These are phyloP conservation scores for Huiozyma sinensis DNA, from an alignment of 805 yeast genomes.

Conservation along the genomic window DNA sequence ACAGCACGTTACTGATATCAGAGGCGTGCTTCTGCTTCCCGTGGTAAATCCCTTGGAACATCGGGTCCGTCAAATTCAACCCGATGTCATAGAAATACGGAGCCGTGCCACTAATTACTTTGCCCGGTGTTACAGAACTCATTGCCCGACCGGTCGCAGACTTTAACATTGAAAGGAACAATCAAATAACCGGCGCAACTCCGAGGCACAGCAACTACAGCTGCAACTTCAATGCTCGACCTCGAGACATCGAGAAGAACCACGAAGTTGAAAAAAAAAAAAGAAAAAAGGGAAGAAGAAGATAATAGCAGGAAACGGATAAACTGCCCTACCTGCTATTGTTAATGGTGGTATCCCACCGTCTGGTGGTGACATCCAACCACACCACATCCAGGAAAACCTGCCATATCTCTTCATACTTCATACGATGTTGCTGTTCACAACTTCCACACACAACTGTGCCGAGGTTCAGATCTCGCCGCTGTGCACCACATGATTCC, in stretches of 20 bases:
- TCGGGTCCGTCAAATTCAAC: constrained; percentile 78
- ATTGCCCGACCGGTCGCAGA: constrained; percentile 1
- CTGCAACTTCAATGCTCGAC: not conserved
- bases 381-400: too few relatives aligned
- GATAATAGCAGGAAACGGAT: not conserved
- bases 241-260: too few relatives aligned
- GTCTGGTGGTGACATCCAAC: too few relatives aligned
- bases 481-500: too few relatives aligned
- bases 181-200: not conserved
- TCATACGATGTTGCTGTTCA: too few relatives aligned
- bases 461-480: too few relatives aligned
- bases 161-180: too few relatives aligned
- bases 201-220: not conserved
- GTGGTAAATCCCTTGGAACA: constrained; percentile 76
- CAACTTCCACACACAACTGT: too few relatives aligned
- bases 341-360: too few relatives aligned
- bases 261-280: not conserved
- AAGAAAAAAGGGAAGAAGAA: not conserved
- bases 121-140: not conserved
- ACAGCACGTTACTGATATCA: constrained; percentile 55
- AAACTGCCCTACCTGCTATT: too few relatives aligned
- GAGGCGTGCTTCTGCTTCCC: constrained; percentile 55
- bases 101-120: not conserved
- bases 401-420: too few relatives aligned
- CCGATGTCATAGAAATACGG: constrained; percentile 36